Evolutionary conservation across 768 basidiomycete species (phyloP).

Genomic region (Kwoniella bestiolae): DNA sequence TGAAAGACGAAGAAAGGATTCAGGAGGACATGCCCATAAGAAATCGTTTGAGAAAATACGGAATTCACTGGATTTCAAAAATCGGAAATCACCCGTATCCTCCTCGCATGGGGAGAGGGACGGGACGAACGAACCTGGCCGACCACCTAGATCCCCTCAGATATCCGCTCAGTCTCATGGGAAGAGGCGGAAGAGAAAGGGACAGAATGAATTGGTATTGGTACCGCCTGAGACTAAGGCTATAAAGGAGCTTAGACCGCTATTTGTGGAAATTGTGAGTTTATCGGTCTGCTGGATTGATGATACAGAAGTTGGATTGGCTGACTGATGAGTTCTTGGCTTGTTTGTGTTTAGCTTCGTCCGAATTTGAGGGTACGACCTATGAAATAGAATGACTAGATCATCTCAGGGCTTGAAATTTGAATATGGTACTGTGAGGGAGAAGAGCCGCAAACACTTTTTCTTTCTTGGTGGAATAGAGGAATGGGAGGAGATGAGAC

Average conservation of each 20-base stretch:
- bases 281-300: no score
- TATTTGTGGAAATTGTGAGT: constrained; percentile 90
- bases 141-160: background rate
- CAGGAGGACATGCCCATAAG: constrained; percentile 17
- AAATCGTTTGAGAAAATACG: constrained; percentile 35
- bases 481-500: no score
- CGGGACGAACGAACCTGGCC: background rate
- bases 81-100: background rate
- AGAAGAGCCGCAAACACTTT: no score
- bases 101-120: background rate
- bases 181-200: background rate
- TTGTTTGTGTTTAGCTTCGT: constrained; percentile 6
- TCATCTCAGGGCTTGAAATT: no score
- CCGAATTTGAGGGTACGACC: constrained; percentile 14
- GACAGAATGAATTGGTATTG: constrained; percentile 53
- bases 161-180: background rate
- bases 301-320: background rate
- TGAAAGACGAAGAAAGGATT: constrained; percentile 13
- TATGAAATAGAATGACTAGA: background rate
- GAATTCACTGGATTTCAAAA: constrained; percentile 33
- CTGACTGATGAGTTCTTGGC: background rate
- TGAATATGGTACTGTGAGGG: no score
- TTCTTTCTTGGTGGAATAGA: no score
- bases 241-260: constrained; percentile 79
- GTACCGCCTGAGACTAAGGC: constrained; percentile 76